Percentiles rank a stretch among this genome's conserved stretches.
Evolutionary conservation across 169 alveolate genomes (phyloP).

Genomic region (Plasmodium berghei): DNA sequence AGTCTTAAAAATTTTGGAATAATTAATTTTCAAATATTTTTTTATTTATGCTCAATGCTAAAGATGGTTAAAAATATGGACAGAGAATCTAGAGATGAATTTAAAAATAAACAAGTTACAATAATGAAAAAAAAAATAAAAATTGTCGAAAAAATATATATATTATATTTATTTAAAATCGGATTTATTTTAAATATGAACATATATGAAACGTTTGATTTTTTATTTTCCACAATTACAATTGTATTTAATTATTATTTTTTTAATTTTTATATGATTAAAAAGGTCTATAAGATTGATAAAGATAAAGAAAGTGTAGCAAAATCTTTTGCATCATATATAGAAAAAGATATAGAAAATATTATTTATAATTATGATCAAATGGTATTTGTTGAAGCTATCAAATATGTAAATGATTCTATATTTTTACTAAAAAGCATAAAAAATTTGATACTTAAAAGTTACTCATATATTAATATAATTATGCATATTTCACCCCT

Average conservation of each 20-base stretch:
- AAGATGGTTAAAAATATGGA: neutral
- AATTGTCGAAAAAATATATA: slow-evolving; percentile 34
- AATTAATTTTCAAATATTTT: slow-evolving; percentile 46
- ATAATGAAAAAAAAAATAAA: slow-evolving; percentile 14
- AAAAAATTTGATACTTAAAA: slow-evolving; percentile 31
- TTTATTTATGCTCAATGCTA: slow-evolving; percentile 46
- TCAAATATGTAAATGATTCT: slow-evolving; percentile 32
- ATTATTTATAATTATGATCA: slow-evolving; percentile 23
- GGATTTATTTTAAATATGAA: slow-evolving; percentile 41
- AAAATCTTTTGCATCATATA: slow-evolving; percentile 6
- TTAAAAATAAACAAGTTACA: neutral
- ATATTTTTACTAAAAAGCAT: slow-evolving; percentile 20
- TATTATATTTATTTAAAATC: slow-evolving; percentile 37
- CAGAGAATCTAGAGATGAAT: neutral
- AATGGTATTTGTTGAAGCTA: slow-evolving; percentile 26
- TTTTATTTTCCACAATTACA: slow-evolving; percentile 11
- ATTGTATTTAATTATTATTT: slow-evolving; percentile 28
- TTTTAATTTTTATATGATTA: slow-evolving; percentile 36
- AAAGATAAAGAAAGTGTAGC: neutral
- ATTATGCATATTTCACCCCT: slow-evolving; percentile 25
- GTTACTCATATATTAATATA: slow-evolving; percentile 46
- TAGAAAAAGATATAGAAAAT: slow-evolving; percentile 25
- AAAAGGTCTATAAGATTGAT: slow-evolving; percentile 30
- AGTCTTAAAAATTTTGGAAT: slow-evolving; percentile 10
- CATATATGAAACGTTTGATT: slow-evolving; percentile 48